Base-by-base conservation (phyloP, 1,139 yeast species). In the Magnusiomyces paraingens region DNA sequence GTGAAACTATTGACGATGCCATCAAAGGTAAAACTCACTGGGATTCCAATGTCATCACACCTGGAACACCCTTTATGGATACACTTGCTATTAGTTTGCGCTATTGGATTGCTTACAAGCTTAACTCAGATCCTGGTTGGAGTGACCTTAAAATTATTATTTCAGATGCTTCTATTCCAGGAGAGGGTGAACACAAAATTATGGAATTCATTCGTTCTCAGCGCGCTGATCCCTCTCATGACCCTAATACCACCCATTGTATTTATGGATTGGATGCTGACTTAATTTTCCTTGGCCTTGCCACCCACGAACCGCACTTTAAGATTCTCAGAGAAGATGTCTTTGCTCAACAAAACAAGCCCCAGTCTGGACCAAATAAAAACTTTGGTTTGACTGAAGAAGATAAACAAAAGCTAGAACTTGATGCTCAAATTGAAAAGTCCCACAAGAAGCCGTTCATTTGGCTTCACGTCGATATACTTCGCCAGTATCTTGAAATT, bases 111-210 rank as follows among this genome's bases (percentile, higher is more conserved):
- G 93, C 91, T 62, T 89, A 88, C 67, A 94, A 94, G 70, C 82
- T 93, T 51, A 82, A 95, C 44, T 83, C 84, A 49, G 99, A 94
- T 65, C 82, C 95, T 4, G 89, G 86, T 53, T 94, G 99, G 99
- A 86, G 89, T 61, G 80, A 84, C 58, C 76, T 89, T 60, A 81
- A 90, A 61, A 83, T 94, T 55, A 80, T 94, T 42, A 81, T 94
- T 59, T 86, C 95, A 55, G 99, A 96, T 52, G 97, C 95, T 61
- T 93, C 93, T 61, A 98, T 90, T n/a, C 99, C 99, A 2, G 99
- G 99, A 60, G 99, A 94, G 77, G 99, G 99, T 68, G 99, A 94
- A 73, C 99, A 93, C 73, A 93, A 93, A 69, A 89, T 93, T 63
- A 93, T 93, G 99, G 89, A 88, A 64, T 94, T 83, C 66, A 89